Conservation (phyloP, 495 filamentous ascomycete species). For the Podospora australis region DNA sequence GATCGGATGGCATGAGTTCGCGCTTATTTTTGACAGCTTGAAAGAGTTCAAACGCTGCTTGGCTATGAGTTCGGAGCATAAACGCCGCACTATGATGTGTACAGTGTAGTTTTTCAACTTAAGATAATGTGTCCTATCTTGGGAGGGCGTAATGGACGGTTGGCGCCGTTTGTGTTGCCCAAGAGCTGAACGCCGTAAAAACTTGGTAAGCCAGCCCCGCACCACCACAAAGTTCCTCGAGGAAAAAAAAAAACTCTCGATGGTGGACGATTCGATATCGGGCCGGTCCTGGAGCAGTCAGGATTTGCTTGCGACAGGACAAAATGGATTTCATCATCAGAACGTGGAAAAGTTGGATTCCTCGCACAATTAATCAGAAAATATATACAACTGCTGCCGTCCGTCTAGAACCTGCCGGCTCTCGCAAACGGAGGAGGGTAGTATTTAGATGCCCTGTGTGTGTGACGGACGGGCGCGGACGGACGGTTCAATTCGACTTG, state of each 20-base stretch:
- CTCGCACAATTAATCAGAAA: too few relatives aligned
- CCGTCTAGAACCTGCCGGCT: too few relatives aligned
- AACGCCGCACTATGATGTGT: background rate
- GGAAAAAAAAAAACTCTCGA: too few relatives aligned
- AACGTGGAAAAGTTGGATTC: background rate
- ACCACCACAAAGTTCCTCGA: background rate
- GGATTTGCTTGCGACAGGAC: background rate
- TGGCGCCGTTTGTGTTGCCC: background rate
- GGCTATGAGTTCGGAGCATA: background rate
- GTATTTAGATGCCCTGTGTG: too few relatives aligned
- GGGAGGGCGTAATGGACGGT: background rate
- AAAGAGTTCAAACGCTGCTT: too few relatives aligned
- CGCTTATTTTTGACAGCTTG: background rate
- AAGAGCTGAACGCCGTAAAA: too few relatives aligned
- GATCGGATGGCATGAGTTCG: background rate
- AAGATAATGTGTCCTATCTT: background rate
- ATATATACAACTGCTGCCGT: background rate
- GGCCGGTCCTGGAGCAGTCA: background rate
- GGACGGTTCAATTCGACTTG: background rate
- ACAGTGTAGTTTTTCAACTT: background rate
- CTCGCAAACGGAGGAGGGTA: too few relatives aligned
- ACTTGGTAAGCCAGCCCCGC: background rate
- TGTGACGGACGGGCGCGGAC: background rate
- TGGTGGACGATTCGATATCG: background rate
- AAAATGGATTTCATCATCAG: background rate